Evolutionary conservation across 306 rosid species (phyloP).

Genomic region (Notholithocarpus densiflorus): DNA sequence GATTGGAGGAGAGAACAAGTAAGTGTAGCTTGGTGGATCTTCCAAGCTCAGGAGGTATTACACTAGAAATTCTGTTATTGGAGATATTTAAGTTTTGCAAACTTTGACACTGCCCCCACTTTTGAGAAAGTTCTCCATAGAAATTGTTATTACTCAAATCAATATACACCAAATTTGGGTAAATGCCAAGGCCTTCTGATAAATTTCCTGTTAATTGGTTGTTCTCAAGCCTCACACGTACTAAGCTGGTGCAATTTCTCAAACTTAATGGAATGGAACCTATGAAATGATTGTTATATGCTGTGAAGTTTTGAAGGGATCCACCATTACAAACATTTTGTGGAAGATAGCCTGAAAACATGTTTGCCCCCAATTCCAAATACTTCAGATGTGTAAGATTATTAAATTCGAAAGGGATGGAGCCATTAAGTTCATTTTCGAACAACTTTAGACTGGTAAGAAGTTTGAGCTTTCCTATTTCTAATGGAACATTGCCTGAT

Average conservation of each 20-base stretch:
- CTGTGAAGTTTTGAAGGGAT: background rate
- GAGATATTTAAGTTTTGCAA: no score
- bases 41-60: no score
- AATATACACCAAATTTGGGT: constrained; percentile 21
- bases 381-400: background rate
- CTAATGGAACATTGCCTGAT: no score
- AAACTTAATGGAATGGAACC: no score
- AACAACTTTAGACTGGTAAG: background rate
- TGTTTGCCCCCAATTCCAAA: background rate
- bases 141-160: constrained; percentile 7
- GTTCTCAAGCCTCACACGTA: constrained; percentile 29
- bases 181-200: constrained; percentile 31
- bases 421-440: background rate
- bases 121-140: no score
- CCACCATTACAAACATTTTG: no score
- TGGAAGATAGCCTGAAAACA: background rate
- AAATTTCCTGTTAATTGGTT: constrained; percentile 38
- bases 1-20: constrained; percentile 33
- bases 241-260: constrained; percentile 18
- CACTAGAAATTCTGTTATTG: no score
- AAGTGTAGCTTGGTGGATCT: background rate
- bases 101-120: no score
- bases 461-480: no score
- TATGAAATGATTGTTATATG: no score
- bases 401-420: constrained; percentile 1